phyloP scores from a whole-genome alignment of 1,139 yeast species.

The Pichia sp. region DNA sequence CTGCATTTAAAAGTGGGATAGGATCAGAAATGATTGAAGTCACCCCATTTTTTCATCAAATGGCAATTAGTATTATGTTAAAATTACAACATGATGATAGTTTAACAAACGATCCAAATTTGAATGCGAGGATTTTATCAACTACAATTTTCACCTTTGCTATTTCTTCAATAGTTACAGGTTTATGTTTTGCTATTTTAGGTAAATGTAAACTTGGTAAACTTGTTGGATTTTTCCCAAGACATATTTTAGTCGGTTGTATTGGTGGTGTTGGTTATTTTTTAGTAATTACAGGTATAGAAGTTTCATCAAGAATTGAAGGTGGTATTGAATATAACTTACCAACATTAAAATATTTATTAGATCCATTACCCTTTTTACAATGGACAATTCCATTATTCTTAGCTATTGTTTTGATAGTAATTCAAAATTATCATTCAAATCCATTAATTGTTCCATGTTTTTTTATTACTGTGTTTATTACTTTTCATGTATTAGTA shows the following conservation, averaged over 20 bases:
- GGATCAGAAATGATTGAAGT: conserved; percentile 99
- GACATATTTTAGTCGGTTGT: conserved; percentile 93
- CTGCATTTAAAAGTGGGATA: conserved; percentile 80
- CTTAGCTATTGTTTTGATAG: conserved; percentile 53
- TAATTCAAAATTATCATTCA: conserved; percentile 58
- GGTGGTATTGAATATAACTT: conserved; percentile 65
- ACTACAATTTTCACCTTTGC: conserved; percentile 88
- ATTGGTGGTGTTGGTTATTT: conserved; percentile 98
- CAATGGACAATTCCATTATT: conserved; percentile 72
- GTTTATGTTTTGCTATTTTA: conserved; percentile 64
- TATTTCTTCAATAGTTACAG: conserved; percentile 77
- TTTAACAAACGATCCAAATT: conserved; percentile 26
- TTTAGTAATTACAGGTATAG: conserved; percentile 81
- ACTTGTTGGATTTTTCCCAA: conserved; percentile 88
- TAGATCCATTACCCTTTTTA: conserved; percentile 37
- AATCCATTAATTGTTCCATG: conserved; percentile 78
- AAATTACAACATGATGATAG: conserved; percentile 45
- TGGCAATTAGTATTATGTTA: conserved; percentile 67
- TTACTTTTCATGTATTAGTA: conserved; percentile 62
- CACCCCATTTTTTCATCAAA: conserved; percentile 93
- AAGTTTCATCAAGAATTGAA: conserved; percentile 73
- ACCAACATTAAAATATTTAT: conserved; percentile 46
- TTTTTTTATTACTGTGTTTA: conserved; percentile 68
- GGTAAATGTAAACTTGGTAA: conserved; percentile 81
- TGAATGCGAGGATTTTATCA: conserved; percentile 57